Conservation (phyloP, 2,329 filamentous ascomycete species). For the Arthroderma sp. region DNA sequence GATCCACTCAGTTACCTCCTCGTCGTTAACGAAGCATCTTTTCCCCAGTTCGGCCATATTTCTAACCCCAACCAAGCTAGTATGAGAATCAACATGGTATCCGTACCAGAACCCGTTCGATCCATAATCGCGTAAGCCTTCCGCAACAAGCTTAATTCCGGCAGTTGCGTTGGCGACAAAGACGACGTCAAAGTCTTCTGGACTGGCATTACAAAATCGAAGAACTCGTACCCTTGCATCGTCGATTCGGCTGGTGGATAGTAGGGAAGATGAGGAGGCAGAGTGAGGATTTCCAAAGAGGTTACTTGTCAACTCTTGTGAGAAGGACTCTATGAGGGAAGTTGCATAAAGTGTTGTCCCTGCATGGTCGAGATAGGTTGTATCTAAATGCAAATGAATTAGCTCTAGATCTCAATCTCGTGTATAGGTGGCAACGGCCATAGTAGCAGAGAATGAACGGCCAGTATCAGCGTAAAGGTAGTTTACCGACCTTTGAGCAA, state of each 20-base stretch:
- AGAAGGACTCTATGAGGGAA: slow-evolving; percentile 68
- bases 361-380: slow-evolving; percentile 82
- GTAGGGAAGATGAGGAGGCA: slow-evolving; percentile 66
- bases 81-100: slow-evolving; percentile 77
- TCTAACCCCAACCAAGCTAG: slow-evolving; percentile 70
- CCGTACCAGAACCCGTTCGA: slow-evolving; percentile 59
- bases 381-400: slow-evolving; percentile 38
- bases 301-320: slow-evolving; percentile 62
- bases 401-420: neutral
- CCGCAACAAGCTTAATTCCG: slow-evolving; percentile 73
- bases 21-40: slow-evolving; percentile 53
- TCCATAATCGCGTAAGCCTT: slow-evolving; percentile 57
- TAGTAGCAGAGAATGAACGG: neutral
- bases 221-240: slow-evolving; percentile 60
- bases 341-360: slow-evolving; percentile 78
- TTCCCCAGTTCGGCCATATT: slow-evolving; percentile 53
- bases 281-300: slow-evolving; percentile 91
- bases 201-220: slow-evolving; percentile 67
- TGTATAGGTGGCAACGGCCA: neutral
- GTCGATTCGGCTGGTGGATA: slow-evolving; percentile 62
- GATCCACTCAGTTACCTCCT: slow-evolving; percentile 55
- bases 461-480: neutral
- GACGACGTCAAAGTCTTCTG: slow-evolving; percentile 70
- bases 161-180: slow-evolving; percentile 91
- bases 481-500: slow-evolving; percentile 26